Evolutionary conservation across 805 yeast genomes (phyloP), one percentile per base, ranked within the genome.

Genomic region (Wickerhamomyces xylosicus): DNA sequence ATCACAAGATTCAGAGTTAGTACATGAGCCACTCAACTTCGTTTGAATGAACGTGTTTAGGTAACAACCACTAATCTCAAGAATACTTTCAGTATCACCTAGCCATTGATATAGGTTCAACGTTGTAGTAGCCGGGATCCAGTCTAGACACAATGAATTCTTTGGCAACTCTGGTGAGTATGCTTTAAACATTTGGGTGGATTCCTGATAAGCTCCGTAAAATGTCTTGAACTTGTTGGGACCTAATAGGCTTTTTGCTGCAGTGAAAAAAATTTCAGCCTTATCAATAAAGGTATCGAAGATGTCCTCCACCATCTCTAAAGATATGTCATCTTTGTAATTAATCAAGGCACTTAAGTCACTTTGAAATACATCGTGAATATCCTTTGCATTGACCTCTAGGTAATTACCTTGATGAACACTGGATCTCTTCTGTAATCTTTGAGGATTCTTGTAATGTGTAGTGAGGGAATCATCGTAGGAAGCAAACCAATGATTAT

Each of bases 121-220:
- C 5, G 29, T 8, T 9, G 29, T 25, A n/a, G 14, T 25, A n/a
- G 13, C 4, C 9, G 29, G 29, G 8, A n/a, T 10, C 29, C 29
- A 25, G 9, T 7, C 9, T n/a, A 25, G 13, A 13, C 29, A 25
- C 14, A 25, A 8, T 11, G 8, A n/a, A n/a, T 11, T n/a, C 8
- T 25, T 7, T 4, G 9, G 29, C 4, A 25, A 13, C 29, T 25
- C 13, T 25, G 29, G 14, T 8, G 8, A 11, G 13, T 9, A 33
- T 1, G 31, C 14, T 7, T 36, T 38, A 4, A 40, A 27, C 19
- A 33, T 28, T 27, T 41, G 37, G 3, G 18, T 13, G 4, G 45
- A 35, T 27, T 44, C 43, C 31, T 42, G 41, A 27, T 37, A 42
- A 17, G 44, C 47, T 7, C 37, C 40, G 4, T 27, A 27, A 21